phyloP scores from a whole-genome alignment of 2,329 filamentous ascomycete genomes.

The Colletotrichum falcatum region DNA sequence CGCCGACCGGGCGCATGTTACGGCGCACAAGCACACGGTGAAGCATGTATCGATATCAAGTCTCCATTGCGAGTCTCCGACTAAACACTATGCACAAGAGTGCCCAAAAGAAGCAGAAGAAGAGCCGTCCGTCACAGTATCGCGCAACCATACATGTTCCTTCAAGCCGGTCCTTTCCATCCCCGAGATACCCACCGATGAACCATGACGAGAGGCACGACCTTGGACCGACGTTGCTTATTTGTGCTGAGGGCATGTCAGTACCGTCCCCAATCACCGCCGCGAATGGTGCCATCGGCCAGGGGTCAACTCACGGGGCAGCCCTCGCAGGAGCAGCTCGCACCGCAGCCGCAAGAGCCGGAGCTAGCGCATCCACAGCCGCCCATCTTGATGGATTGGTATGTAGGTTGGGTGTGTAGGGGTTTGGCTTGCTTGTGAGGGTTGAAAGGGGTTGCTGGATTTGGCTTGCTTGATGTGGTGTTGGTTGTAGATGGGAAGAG shows the following conservation, averaged over 20 bases:
- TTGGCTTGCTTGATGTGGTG: conserved; percentile 19
- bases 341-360: conserved; percentile 57
- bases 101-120: neutral
- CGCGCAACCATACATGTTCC: neutral
- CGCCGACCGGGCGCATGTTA: neutral
- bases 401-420: neutral
- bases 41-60: neutral
- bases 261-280: neutral
- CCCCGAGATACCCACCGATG: neutral
- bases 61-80: conserved; percentile 6
- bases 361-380: conserved; percentile 57
- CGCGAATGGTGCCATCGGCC: conserved; percentile 1
- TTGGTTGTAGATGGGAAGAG: conserved; percentile 17
- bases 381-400: conserved; percentile 52
- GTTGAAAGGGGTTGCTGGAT: neutral
- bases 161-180: neutral
- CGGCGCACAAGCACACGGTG: neutral
- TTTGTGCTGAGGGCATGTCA: conserved; percentile 28
- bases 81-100: neutral
- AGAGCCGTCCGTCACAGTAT: neutral
- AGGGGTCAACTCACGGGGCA: conserved; percentile 56
- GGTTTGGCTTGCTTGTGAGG: conserved; percentile 1
- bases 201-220: conserved; percentile 1
- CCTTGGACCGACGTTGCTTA: conserved; percentile 10
- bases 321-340: conserved; percentile 55